Percentiles rank a stretch among this genome's conserved stretches.
phyloP scores from a whole-genome alignment of 1,284 basidiomycete species.

The Cutaneotrichosporon arboriforme region DNA sequence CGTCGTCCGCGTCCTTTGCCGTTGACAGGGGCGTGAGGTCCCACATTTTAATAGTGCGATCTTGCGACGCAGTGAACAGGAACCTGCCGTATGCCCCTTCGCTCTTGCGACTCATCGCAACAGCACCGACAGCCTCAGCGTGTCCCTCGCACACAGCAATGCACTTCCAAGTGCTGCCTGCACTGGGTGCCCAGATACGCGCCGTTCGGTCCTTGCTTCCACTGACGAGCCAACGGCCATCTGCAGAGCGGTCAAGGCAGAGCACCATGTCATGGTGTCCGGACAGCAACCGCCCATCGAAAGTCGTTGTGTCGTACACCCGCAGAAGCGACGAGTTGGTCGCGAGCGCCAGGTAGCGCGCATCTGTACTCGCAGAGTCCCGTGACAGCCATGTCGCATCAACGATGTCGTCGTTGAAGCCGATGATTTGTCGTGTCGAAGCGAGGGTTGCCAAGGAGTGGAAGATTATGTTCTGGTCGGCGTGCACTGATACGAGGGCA shows the following conservation, averaged over 20 bases:
- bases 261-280: constrained; percentile 92
- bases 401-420: constrained; percentile 97
- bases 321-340: constrained; percentile 92
- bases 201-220: constrained; percentile 90
- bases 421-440: constrained; percentile 79
- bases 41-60: constrained; percentile 98
- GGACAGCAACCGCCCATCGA: constrained; percentile 74
- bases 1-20: constrained; percentile 34
- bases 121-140: constrained; percentile 85
- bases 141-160: constrained; percentile 88
- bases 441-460: constrained; percentile 63
- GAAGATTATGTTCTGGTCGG: constrained; percentile 93
- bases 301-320: constrained; percentile 65
- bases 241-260: constrained; percentile 65
- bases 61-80: constrained; percentile 90
- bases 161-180: constrained; percentile 60
- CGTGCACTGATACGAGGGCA: constrained; percentile 80
- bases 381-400: constrained; percentile 67
- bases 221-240: constrained; percentile 71
- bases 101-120: constrained; percentile 64
- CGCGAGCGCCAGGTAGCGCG: constrained; percentile 73
- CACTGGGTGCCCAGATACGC: constrained; percentile 69
- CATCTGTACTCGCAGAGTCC: constrained; percentile 23
- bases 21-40: constrained; percentile 58
- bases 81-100: constrained; percentile 51